Base-by-base conservation (phyloP, 257 asterid genomes). In the Avicennia marina region DNA sequence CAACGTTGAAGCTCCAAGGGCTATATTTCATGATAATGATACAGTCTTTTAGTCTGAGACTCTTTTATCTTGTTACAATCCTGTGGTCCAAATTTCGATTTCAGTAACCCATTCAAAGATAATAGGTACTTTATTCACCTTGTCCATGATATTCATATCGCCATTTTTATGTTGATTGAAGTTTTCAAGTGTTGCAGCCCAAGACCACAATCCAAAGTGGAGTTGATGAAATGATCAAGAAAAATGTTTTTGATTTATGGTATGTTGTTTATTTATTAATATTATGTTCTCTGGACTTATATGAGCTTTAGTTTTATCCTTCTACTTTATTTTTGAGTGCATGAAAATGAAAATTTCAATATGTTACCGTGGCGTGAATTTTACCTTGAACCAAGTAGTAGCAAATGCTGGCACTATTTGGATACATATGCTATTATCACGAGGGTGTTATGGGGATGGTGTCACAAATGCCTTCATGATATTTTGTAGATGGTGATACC, bases 191-290 rank as follows among this genome's bases (percentile, higher is more conserved):
- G 26, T 58, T 79, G 78, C 89, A 89, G 94, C 83, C 94, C 95
- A 44, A 79, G 82, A 89, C 53, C 75, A 2, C 83, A 85, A 66
- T 82, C 79, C 42, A 86, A 85, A 73, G 77, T 74, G 39, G 95
- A 82, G 74, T 60, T 85, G 72, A 89, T 83, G 80, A 83, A 69
- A 39, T 82, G 78, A 33, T 47, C 86, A 69, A 95, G 97, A 53
- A 80, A 64, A 56, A 86, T 68, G 48, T 86, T 83, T 72, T 45
- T 89, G 70, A 81, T 83, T 33, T 80, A 79, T 11, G 95, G 97
- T 86, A 76, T 42, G 67, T 31, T 60, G 25, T 49, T 24, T 46
- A 39, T 34, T 52, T 27, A 32, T 32, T 40, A 42, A 46, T 29
- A 56, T 43, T 41, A 44, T 58, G 33, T 62, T 64, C 52, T 27